Base-by-base conservation (phyloP, 805 yeast genomes). In the Hanseniaspora guilliermondii region DNA sequence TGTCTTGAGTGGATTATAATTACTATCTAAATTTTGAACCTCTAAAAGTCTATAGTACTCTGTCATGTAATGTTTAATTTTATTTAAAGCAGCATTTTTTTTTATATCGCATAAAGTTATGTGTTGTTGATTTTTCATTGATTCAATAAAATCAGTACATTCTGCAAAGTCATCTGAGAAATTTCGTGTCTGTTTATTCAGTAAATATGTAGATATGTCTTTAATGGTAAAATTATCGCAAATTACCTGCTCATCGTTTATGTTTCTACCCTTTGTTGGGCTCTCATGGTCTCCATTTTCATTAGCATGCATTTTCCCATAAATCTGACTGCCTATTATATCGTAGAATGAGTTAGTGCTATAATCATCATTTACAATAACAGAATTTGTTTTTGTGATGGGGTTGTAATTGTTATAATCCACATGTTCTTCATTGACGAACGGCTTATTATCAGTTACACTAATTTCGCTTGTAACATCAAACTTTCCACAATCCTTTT, bases 1-100 rank as follows among this genome's bases (percentile, higher is more conserved):
- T n/a, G 82, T 75, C 66, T 86, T 95, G 44, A 87, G 69, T 3
- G 96, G 96, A 63, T 87, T 87, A 70, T 82, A 87, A 3, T 77
- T 75, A 2, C 83, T 85, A 55, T 81, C 87, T 9, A 67, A 68
- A 36, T 73, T 68, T 25, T 69, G 67, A 56, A 74, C 66, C 58
- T 75, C 78, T 30, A 80, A 57, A 49, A 73, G 68, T 16, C 68
- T 64, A 61, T 78, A 81, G 61, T 76, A 79, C 56, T 74, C 67
- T 30, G 75, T 77, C 9, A 82, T 57, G 60, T 67, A 67, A 27
- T 62, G 61, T 39, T 65, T 58, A 1, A 65, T 67, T 19, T 52
- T 40, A 25, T 40, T 38, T 9, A 48, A 19, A 16, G 50, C 44
- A 3, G 24, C 21, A 19, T 49, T 45, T 32, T 37, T 40, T 17